Percentiles rank a stretch among this genome's conserved stretches.
Evolutionary conservation across 2,329 filamentous ascomycete species (phyloP).

Genomic region (Alternaria atra): DNA sequence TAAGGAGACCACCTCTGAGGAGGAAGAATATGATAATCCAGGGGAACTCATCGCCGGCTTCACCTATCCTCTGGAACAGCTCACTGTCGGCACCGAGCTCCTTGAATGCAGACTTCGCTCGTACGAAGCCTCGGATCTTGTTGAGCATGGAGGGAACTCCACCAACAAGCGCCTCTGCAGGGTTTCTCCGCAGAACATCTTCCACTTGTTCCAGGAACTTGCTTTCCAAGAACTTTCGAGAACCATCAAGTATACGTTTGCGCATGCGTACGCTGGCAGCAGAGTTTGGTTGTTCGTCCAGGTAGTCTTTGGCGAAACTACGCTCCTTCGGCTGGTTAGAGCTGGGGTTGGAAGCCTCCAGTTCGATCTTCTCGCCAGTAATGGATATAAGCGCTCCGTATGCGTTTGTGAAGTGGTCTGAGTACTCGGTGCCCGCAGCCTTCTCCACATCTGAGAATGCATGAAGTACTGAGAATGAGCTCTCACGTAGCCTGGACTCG

Average conservation of each 20-base stretch:
- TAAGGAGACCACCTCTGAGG: slow-evolving; percentile 81
- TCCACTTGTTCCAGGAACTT: slow-evolving; percentile 83
- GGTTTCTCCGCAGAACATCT: slow-evolving; percentile 79
- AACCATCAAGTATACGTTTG: slow-evolving; percentile 81
- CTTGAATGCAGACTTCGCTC: slow-evolving; percentile 79
- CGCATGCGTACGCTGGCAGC: slow-evolving; percentile 71
- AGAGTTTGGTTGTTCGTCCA: slow-evolving; percentile 76
- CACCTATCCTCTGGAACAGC: slow-evolving; percentile 76
- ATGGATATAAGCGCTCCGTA: slow-evolving; percentile 84
- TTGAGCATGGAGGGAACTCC: slow-evolving; percentile 87
- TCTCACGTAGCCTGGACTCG: slow-evolving; percentile 70
- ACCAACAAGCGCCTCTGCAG: slow-evolving; percentile 86
- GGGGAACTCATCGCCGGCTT: slow-evolving; percentile 75
- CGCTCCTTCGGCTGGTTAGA: slow-evolving; percentile 75
- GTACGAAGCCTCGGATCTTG: slow-evolving; percentile 92
- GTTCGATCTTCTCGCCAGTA: slow-evolving; percentile 69
- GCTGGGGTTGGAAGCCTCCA: slow-evolving; percentile 64
- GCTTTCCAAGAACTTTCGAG: slow-evolving; percentile 80
- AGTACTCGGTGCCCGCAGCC: slow-evolving; percentile 74
- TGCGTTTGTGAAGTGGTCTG: slow-evolving; percentile 79
- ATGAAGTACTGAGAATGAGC: slow-evolving; percentile 75
- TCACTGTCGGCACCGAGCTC: slow-evolving; percentile 84
- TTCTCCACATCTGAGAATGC: slow-evolving; percentile 79
- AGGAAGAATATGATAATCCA: slow-evolving; percentile 97
- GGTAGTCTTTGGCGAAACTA: slow-evolving; percentile 77